These are phyloP conservation scores for Anisodus acutangulus DNA, from an alignment of 257 asterid species.

Conservation along the genomic window DNA sequence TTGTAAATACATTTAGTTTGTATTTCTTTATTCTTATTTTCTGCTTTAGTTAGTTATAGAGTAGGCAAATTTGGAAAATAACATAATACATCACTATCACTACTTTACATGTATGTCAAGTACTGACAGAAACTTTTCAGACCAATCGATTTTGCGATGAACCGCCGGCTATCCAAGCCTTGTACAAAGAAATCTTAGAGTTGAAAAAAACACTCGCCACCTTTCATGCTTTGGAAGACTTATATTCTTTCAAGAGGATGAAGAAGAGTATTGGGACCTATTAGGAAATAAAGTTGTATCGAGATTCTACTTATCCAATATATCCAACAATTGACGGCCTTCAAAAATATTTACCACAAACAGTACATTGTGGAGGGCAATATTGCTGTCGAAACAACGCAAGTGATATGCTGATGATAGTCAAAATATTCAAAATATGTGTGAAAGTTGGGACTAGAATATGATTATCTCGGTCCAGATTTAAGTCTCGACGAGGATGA, in stretches of 20 bases:
- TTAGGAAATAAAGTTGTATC: neutral
- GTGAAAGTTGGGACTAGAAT: neutral
- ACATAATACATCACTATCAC: too few species aligned
- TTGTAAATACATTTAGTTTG: too few species aligned
- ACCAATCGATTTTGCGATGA: neutral
- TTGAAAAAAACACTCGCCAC: neutral
- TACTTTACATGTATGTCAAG: neutral
- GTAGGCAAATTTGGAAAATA: too few species aligned
- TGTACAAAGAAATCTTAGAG: neutral
- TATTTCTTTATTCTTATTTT: too few species aligned
- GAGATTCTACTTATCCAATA: neutral
- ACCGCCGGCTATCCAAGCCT: neutral
- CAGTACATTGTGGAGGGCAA: neutral
- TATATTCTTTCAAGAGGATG: conserved; percentile 7
- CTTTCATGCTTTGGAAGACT: conserved; percentile 18
- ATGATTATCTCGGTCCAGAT: neutral
- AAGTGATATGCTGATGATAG: neutral
- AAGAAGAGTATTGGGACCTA: neutral
- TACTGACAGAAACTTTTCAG: neutral
- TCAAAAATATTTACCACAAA: neutral
- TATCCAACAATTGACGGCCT: neutral
- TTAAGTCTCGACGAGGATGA: neutral
- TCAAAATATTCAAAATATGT: neutral
- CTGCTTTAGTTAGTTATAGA: too few species aligned
- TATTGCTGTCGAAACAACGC: neutral